Conservation (phyloP, 768 basidiomycete genomes). For the Suillus americanus region DNA sequence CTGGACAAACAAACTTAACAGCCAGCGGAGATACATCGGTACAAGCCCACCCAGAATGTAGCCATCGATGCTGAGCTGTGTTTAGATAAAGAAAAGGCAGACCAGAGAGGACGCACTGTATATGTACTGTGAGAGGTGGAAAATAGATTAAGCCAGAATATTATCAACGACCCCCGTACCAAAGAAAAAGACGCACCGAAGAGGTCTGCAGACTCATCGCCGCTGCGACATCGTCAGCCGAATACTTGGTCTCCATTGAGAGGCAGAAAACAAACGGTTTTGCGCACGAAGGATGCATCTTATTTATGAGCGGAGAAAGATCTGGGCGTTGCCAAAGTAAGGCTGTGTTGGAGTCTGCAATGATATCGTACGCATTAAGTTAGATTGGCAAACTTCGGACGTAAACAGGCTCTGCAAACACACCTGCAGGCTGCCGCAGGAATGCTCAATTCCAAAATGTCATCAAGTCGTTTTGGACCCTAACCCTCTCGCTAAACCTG, state of each 20-base stretch:
- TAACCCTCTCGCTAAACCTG: too few relatives aligned
- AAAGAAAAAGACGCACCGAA: neutral
- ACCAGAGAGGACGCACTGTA: neutral
- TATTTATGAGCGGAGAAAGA: neutral
- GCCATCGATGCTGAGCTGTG: constrained; percentile 1
- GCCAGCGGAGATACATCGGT: neutral
- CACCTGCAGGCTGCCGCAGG: neutral
- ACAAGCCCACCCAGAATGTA: constrained; percentile 3
- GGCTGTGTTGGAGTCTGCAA: neutral
- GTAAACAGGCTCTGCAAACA: neutral
- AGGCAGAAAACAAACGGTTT: neutral
- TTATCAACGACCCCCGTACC: neutral
- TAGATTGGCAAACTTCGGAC: neutral
- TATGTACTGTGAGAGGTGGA: neutral
- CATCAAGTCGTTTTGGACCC: too few relatives aligned
- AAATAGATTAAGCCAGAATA: neutral
- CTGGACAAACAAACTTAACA: neutral
- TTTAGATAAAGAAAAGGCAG: neutral
- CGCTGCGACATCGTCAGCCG: neutral
- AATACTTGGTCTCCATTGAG: neutral
- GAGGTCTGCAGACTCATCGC: neutral
- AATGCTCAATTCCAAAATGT: too few relatives aligned
- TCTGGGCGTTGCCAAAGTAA: neutral
- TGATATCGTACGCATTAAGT: neutral
- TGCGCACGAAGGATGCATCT: neutral